Conservation (phyloP, 176 grass and related monocot genomes). For the Microstegium vimineum region DNA sequence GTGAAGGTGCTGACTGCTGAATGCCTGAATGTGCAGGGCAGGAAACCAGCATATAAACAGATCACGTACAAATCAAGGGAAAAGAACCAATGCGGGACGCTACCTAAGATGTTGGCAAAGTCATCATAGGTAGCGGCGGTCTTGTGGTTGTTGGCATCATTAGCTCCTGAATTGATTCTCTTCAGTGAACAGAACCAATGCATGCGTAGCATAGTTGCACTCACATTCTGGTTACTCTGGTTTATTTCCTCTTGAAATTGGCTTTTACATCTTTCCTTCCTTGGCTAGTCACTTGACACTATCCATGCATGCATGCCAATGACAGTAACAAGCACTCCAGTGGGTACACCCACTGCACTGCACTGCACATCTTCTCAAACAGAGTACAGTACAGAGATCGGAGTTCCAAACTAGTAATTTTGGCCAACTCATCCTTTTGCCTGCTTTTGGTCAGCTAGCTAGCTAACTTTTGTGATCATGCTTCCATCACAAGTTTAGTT, state of each 20-base stretch:
- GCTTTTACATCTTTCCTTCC: neutral
- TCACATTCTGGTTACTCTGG: neutral
- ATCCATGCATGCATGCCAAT: neutral
- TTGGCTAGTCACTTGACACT: neutral
- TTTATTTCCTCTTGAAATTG: neutral
- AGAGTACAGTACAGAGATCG: neutral
- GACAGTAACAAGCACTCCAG: neutral
- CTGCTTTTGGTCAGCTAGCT: too few relatives aligned
- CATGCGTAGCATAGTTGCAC: neutral
- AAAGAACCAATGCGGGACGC: too few relatives aligned
- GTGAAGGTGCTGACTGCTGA: neutral
- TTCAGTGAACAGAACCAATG: neutral
- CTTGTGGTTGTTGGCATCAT: constrained; percentile 36
- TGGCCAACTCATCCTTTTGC: neutral
- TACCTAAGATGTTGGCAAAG: neutral
- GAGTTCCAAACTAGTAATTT: neutral
- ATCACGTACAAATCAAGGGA: neutral
- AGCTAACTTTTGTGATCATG: constrained; percentile 33
- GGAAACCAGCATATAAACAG: neutral
- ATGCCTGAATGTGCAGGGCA: neutral
- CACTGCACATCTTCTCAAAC: neutral
- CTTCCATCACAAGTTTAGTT: constrained; percentile 44
- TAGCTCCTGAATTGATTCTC: constrained; percentile 22
- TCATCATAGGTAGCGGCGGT: neutral
- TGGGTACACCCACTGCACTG: constrained; percentile 67